Conservation (phyloP, 306 rosid genomes). For the Alnus glutinosa region DNA sequence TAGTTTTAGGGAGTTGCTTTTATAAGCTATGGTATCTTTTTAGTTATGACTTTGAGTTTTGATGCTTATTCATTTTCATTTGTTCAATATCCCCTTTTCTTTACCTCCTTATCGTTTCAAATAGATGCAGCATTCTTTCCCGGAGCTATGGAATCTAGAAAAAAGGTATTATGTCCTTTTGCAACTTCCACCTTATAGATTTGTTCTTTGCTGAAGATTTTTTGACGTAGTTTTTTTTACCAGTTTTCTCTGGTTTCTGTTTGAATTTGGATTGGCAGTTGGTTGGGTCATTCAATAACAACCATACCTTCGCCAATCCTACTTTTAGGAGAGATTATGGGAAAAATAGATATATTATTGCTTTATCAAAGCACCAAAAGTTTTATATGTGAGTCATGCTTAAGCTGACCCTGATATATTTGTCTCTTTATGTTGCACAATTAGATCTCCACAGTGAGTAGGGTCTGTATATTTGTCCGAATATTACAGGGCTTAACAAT, state of each 20-base stretch:
- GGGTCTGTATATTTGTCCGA: too few relatives aligned
- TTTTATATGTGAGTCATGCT: background rate
- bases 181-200: slow-evolving; percentile 15
- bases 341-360: background rate
- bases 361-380: background rate
- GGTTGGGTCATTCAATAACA: background rate
- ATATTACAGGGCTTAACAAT: background rate
- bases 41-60: slow-evolving; percentile 8
- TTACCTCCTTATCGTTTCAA: slow-evolving; percentile 25
- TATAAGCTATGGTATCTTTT: background rate
- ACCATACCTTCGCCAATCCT: background rate
- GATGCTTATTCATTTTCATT: slow-evolving; percentile 10
- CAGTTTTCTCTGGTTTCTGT: background rate
- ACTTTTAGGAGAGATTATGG: background rate
- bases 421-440: background rate
- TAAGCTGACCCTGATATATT: background rate
- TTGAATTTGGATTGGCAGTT: background rate
- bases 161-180: slow-evolving; percentile 53
- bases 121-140: slow-evolving; percentile 75
- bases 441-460: background rate
- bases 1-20: slow-evolving; percentile 3
- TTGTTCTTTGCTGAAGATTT: slow-evolving; percentile 11
- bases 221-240: background rate
- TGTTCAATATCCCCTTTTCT: slow-evolving; percentile 20
- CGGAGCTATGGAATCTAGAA: slow-evolving; percentile 86